Base-by-base conservation (phyloP, 208 protist species). In the Trypanosoma vivax region DNA sequence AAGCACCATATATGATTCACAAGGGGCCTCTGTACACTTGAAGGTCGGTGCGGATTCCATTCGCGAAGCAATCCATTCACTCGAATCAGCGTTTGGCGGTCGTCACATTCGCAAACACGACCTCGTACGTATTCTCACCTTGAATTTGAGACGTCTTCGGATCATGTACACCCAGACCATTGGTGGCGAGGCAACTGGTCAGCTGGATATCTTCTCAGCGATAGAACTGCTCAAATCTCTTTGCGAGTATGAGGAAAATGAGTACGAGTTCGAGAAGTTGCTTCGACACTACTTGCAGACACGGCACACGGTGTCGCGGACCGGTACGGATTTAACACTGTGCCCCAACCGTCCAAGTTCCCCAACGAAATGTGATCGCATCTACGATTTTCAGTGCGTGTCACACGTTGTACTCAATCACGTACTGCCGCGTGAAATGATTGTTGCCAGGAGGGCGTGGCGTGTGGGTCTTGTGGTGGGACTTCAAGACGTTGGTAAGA, bases 1-100 rank as follows among this genome's bases (percentile, higher is more conserved):
- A 30, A 91, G 79, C 52, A 70, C 65, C 25, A 56, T 94, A 9
- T 94, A 94, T 67, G 87, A 94, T 53, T 88, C 83, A 28, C 87
- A 94, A 57, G 71, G 67, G 16, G 50, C 49, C 25, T 63, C 72
- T 27, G 61, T 86, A 14, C 68, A 73, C 50, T 58, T 94, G 5
- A 90, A 91, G 64, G 84, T 94, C 35, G 70, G 87, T 34, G 70
- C 72, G 16, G 65, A 83, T 25, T 66, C 69, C 51, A 90, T 94
- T 25, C 40, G 58, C 28, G 42, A 61, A n/a, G 83, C 81, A 40
- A 74, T 87, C 24, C 39, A 60, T 42, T 52, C 76, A 6, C 76
- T 94, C 42, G 55, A 69, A 9, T 51, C 33, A 4, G 75, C 73
- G 18, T 86, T 90, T 57, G 56, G 56, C 33, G 70, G 65, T 47